These are phyloP conservation scores for Termitomyces sp. DNA, from an alignment of 768 basidiomycete genomes.

Conservation along the genomic window DNA sequence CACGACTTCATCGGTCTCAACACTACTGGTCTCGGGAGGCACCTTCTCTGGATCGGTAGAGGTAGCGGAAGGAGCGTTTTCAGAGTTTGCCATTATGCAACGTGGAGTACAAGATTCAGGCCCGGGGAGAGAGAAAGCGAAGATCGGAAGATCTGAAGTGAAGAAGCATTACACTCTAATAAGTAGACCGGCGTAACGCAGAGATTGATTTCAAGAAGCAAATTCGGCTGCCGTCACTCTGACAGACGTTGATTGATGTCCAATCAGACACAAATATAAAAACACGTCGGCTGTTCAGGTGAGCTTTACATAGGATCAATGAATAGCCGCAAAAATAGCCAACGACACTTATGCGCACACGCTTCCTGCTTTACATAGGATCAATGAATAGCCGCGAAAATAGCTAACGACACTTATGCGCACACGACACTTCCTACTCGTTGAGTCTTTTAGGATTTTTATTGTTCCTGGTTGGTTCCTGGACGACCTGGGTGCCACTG, in stretches of 20 bases:
- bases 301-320: too few species aligned
- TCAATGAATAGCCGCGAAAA: too few species aligned
- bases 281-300: too few species aligned
- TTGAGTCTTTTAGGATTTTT: too few species aligned
- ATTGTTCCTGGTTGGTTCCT: too few species aligned
- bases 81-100: neutral
- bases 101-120: neutral
- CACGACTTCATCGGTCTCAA: slow-evolving; percentile 14
- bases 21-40: slow-evolving; percentile 18
- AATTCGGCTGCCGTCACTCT: neutral
- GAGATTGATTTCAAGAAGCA: neutral
- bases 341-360: too few species aligned
- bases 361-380: too few species aligned
- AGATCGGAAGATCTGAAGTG: neutral
- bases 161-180: neutral
- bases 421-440: too few species aligned
- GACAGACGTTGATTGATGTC: neutral
- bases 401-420: too few species aligned
- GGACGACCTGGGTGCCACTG: too few species aligned
- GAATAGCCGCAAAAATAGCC: too few species aligned
- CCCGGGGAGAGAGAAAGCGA: neutral
- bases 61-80: neutral
- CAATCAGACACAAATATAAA: neutral
- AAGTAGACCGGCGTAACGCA: neutral
- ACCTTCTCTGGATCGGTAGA: slow-evolving; percentile 21